Base-by-base conservation (phyloP, 2,329 filamentous ascomycete genomes). In the Byssoonygena ceratinophila region DNA sequence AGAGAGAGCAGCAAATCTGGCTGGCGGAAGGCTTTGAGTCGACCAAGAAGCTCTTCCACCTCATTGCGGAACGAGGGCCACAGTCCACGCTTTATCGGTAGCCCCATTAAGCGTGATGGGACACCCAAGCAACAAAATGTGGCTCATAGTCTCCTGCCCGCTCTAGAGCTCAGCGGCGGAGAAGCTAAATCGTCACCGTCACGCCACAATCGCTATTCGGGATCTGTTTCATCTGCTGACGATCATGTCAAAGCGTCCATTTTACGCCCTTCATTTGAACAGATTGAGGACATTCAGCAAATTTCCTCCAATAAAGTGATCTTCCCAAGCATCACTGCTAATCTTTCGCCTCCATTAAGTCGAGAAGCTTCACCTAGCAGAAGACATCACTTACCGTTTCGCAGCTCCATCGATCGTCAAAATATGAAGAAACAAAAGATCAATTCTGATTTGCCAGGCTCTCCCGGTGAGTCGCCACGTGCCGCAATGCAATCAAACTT, bases 281-380 rank as follows among this genome's bases (percentile, higher is more conserved):
- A 46, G 4, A 37, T 32, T 16, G 18, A 27, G 12, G 34, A 18
- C 6, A 23, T 32, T 9, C 16, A 29, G 16, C 31, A 23, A 4
- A 29, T 22, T 2, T 29, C 44, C 4, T 27, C 22, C 4, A 20
- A 48, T 31, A 47, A 52, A 23, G 16, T 43, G 20, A 34, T 51
- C 14, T 75, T 83, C 48, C 79, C 80, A 3, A 76, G 76, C 11
- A 78, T 83, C 55, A 77, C 77, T 20, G 75, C 79, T 57, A 82
- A 85, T 53, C 64, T 84, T 7, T 85, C 84, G 2, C 78, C 82
- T 1, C 71, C 76, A 2, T 74, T 73, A 6, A 87, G 82, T 60
- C 77, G 84, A 22, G 74, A 78, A 1, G 72, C 73, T 1, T 87
- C 85, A 5, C 84, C 84, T 27, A 70, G 20, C 22, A 40, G 49